These are phyloP conservation scores for Cystobasidium slooffiae DNA, from an alignment of 1,284 basidiomycete species.

Conservation along the genomic window DNA sequence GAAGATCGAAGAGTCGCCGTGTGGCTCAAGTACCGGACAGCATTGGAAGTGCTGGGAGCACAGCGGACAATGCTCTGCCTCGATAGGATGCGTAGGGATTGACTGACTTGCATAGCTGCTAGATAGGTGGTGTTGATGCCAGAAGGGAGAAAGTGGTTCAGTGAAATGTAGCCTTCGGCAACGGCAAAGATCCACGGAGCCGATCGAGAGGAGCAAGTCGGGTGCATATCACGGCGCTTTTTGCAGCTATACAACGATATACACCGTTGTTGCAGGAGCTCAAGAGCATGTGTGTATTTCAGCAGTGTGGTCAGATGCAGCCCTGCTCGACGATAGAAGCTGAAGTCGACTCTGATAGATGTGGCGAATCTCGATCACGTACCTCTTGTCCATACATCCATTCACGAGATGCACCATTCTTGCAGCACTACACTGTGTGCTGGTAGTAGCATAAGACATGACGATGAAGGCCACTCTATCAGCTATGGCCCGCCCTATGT, in stretches of 20 bases:
- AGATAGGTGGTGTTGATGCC: background rate
- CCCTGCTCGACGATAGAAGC: background rate
- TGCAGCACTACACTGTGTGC: background rate
- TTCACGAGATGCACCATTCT: background rate
- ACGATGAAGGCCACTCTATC: background rate
- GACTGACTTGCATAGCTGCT: background rate
- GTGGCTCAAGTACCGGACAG: background rate
- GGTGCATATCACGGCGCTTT: too few species aligned
- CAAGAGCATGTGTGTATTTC: too few species aligned
- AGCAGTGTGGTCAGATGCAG: background rate
- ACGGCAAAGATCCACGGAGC: too few species aligned
- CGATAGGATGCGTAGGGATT: slow-evolving; percentile 3
- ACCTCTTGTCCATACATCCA: background rate
- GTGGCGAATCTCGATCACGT: slow-evolving; percentile 20
- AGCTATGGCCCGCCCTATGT: slow-evolving; percentile 13
- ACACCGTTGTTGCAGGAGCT: too few species aligned
- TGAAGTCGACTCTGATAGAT: background rate
- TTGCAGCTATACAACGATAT: too few species aligned
- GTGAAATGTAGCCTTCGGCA: too few species aligned
- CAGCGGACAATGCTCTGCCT: background rate
- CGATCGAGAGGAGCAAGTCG: background rate
- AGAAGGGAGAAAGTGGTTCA: background rate
- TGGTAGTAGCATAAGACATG: background rate
- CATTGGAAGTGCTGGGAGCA: slow-evolving; percentile 15
- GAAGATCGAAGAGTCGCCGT: slow-evolving; percentile 8